Conservation (phyloP, 2,329 filamentous ascomycete species). For the Sporothrix luriei region DNA sequence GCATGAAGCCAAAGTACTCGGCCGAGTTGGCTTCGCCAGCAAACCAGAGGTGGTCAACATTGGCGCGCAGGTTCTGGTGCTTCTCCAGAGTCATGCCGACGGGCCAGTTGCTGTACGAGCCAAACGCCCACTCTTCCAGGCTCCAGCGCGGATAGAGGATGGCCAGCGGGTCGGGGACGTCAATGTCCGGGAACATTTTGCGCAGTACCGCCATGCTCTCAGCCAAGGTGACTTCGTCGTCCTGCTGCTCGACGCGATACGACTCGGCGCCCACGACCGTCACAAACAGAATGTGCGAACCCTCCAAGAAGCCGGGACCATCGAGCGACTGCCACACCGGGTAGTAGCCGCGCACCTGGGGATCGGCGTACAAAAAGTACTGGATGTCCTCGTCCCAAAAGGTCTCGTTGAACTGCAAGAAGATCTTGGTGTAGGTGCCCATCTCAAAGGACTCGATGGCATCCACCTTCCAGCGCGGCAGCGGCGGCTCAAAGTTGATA, state of each 20-base stretch:
- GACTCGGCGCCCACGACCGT: constrained; percentile 14
- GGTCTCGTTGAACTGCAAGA: constrained; percentile 29
- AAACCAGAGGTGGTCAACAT: constrained; percentile 26
- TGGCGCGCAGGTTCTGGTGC: constrained; percentile 28
- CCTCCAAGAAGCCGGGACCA: constrained; percentile 21
- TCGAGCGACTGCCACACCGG: constrained; percentile 25
- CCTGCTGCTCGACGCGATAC: constrained; percentile 27
- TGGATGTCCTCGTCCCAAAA: constrained; percentile 23
- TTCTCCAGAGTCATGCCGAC: constrained; percentile 27
- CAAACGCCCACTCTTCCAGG: constrained; percentile 20
- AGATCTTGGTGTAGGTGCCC: constrained; percentile 31
- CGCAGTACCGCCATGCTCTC: constrained; percentile 25
- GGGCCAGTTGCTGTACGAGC: constrained; percentile 29
- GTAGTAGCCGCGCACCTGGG: constrained; percentile 19
- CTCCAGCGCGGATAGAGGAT: constrained; percentile 27
- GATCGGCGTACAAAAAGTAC: constrained; percentile 27
- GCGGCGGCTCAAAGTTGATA: constrained; percentile 18
- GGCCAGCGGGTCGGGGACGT: constrained; percentile 8
- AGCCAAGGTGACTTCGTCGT: background rate
- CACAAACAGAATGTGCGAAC: constrained; percentile 25
- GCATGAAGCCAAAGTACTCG: constrained; percentile 28
- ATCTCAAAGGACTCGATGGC: constrained; percentile 28
- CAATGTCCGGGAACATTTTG: constrained; percentile 23
- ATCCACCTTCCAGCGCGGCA: constrained; percentile 26
- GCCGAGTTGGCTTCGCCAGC: constrained; percentile 30